A percentile compares a stretch with the other conserved stretches of the same genome.
phyloP scores from a whole-genome alignment of 345 rosid species.

The Toxicodendron radicans region DNA sequence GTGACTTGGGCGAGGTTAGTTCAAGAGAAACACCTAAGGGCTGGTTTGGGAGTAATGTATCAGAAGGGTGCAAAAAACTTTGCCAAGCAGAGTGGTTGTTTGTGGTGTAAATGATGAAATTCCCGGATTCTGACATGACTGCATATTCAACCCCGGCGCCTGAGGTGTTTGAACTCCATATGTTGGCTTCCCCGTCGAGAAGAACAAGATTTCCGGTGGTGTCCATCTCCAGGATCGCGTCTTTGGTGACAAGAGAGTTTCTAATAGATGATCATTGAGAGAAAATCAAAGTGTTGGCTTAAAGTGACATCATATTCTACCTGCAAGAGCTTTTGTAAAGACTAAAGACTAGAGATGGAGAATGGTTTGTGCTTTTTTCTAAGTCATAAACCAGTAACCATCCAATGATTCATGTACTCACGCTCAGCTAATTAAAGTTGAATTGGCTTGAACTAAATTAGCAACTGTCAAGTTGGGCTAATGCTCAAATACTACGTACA shows the following conservation, averaged over 20 bases:
- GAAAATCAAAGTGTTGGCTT: constrained; percentile 27
- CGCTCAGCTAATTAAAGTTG: background rate
- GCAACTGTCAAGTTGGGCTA: too few species aligned
- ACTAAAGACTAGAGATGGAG: constrained; percentile 26
- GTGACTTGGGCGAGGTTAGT: constrained; percentile 53
- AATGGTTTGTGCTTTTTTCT: background rate
- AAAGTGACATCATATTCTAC: constrained; percentile 26
- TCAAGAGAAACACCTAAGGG: constrained; percentile 69
- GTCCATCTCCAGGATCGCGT: constrained; percentile 72
- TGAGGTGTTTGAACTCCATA: constrained; percentile 85
- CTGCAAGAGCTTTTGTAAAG: constrained; percentile 44
- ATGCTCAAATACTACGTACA: background rate
- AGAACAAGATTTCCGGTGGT: constrained; percentile 74
- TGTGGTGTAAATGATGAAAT: constrained; percentile 56
- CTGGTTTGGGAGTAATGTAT: constrained; percentile 85
- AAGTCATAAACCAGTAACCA: constrained; percentile 3
- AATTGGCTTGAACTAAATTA: too few species aligned
- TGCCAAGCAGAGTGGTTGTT: constrained; percentile 59
- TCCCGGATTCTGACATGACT: constrained; percentile 76
- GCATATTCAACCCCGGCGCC: constrained; percentile 49
- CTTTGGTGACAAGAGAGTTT: constrained; percentile 70
- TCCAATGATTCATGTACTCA: too few species aligned
- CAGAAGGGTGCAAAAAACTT: constrained; percentile 78
- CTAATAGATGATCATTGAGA: constrained; percentile 62
- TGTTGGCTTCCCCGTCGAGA: constrained; percentile 37